A percentile compares a stretch with the other conserved stretches of the same genome.
Conservation (phyloP, 2,329 filamentous ascomycete species). For the Ophiosphaerella herpotricha region DNA sequence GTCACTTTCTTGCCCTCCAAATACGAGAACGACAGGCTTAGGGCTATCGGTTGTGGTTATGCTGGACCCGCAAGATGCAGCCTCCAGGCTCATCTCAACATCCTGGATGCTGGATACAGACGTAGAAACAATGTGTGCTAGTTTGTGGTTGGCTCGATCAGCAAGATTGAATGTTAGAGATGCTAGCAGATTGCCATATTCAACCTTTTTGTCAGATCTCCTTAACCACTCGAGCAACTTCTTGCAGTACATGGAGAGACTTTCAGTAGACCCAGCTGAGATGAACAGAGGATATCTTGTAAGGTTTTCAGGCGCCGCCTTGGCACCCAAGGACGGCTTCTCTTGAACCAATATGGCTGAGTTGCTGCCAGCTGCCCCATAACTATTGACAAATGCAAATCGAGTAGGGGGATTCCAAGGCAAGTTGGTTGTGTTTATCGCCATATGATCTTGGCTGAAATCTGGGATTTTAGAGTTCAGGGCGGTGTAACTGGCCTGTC, state of each 20-base stretch:
- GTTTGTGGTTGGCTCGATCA: not conserved
- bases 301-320: not conserved
- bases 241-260: not conserved
- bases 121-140: not conserved
- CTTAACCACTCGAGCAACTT: not conserved
- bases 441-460: conserved; percentile 23
- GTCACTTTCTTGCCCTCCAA: conserved; percentile 7
- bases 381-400: conserved; percentile 35
- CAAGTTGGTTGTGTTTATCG: conserved; percentile 27
- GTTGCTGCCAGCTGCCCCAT: conserved; percentile 44
- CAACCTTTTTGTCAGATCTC: too few relatives aligned
- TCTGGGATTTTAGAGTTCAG: not conserved
- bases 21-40: conserved; percentile 7
- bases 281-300: conserved; percentile 6
- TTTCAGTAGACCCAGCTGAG: not conserved
- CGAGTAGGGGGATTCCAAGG: conserved; percentile 22
- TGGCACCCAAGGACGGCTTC: not conserved
- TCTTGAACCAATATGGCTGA: conserved; percentile 28
- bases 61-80: not conserved
- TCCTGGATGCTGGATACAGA: not conserved
- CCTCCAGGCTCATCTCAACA: not conserved
- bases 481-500: not conserved
- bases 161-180: not conserved
- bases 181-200: not conserved
- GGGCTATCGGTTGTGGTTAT: not conserved